Percentiles rank a stretch among this genome's conserved stretches.
Conservation (phyloP, 140 eudicot genomes). For the Oenanthe javanica region DNA sequence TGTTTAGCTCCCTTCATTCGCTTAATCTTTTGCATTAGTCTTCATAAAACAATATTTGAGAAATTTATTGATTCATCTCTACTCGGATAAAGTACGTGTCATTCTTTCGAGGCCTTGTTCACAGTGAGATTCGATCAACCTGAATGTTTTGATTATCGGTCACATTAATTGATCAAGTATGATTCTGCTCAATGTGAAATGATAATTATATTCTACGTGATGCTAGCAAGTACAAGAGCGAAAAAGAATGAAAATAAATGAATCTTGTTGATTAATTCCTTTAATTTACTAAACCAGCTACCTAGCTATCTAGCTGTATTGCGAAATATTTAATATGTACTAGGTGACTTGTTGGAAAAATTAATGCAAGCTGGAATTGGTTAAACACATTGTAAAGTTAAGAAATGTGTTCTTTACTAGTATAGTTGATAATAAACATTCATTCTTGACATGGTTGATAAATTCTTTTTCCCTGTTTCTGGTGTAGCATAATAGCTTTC, state of each 20-base stretch:
- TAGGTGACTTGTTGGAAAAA: background rate
- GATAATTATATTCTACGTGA: background rate
- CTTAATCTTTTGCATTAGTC: background rate
- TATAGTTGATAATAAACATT: background rate
- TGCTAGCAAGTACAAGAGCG: background rate
- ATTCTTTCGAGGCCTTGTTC: background rate
- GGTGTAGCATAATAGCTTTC: background rate
- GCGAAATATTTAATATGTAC: background rate
- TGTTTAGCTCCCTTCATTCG: background rate
- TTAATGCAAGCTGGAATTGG: background rate
- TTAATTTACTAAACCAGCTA: background rate
- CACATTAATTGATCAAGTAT: background rate
- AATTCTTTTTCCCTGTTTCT: background rate
- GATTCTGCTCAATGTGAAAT: background rate
- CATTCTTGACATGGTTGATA: background rate
- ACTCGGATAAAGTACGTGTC: background rate
- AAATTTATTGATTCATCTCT: background rate
- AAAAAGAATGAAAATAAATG: background rate
- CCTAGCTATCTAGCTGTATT: background rate
- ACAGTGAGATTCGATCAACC: background rate
- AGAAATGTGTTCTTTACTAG: background rate
- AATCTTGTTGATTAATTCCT: background rate
- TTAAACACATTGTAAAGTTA: background rate
- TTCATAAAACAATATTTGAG: background rate
- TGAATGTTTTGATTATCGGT: too few species aligned